Evolutionary conservation across 2,329 filamentous ascomycete species (phyloP).

Genomic region (Calonectria naviculata): DNA sequence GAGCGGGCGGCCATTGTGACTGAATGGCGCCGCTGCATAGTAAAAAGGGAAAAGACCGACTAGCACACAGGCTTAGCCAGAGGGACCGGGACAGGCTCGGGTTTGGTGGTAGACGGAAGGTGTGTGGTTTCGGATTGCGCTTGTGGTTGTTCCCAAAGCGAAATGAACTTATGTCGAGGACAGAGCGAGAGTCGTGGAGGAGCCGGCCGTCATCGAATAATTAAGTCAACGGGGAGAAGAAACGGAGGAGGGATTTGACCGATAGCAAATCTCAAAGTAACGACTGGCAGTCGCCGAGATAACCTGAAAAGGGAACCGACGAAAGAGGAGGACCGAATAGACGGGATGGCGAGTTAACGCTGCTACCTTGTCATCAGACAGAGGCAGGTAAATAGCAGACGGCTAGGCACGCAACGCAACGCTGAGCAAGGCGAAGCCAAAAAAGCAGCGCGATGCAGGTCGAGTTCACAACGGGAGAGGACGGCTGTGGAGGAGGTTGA

Average conservation of each 20-base stretch:
- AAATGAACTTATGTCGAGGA: constrained; percentile 32
- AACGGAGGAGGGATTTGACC: constrained; percentile 29
- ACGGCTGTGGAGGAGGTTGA: constrained; percentile 38
- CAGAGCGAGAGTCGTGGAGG: constrained; percentile 38
- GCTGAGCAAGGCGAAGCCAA: constrained; percentile 31
- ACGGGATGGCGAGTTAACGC: constrained; percentile 25
- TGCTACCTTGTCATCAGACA: constrained; percentile 39
- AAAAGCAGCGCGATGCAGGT: constrained; percentile 34
- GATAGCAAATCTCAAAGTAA: constrained; percentile 39
- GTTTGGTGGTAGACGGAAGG: constrained; percentile 17
- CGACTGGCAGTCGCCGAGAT: constrained; percentile 44
- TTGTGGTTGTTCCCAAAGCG: constrained; percentile 8
- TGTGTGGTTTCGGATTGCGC: constrained; percentile 24
- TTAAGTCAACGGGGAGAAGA: constrained; percentile 31
- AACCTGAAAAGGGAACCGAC: constrained; percentile 38
- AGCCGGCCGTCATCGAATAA: constrained; percentile 42
- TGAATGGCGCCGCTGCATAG: constrained; percentile 45
- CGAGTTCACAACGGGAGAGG: constrained; percentile 32
- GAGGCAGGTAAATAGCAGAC: constrained; percentile 27
- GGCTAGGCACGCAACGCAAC: constrained; percentile 31
- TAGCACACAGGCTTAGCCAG: constrained; percentile 30
- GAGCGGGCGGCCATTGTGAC: constrained; percentile 49
- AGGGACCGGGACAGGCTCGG: constrained; percentile 16
- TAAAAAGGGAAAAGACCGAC: constrained; percentile 36
- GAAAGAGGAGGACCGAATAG: constrained; percentile 39